Base-by-base conservation (phyloP, 2,329 filamentous ascomycete genomes). In the Aspergillus latus region DNA sequence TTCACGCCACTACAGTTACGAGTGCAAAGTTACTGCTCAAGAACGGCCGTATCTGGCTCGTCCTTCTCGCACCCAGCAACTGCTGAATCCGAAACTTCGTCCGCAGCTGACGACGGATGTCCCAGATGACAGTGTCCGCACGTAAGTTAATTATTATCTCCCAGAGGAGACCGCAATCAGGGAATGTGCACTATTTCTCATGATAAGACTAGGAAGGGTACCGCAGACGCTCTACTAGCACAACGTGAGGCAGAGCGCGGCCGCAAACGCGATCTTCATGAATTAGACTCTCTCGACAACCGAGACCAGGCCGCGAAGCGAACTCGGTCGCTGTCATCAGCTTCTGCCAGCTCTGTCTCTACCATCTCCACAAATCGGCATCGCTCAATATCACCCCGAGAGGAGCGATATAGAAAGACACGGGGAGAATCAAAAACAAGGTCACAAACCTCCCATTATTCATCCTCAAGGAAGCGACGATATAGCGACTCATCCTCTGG, bases 1-100 rank as follows among this genome's bases (percentile, higher is more conserved):
- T 74, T 68, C 71, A 96, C 88, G 93, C 53, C 94, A 99, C 76
- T 99, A 96, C 72, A 96, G 91, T 62, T 99, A 96, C 73, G 92
- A 99, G 74, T 99, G 94, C 81, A 96, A 92, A 72, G 84, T 86
- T 10, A 77, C 86, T 9, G 77, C 87, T 2, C 90, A 95, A 72
- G 92, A 97, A 62, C 83, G 93, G 43, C 94, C 94, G n/a, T 99
- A 99, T 72, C 83, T 87, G 42, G 82, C 92, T 15, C 83, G 94
- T 43, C 93, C 94, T 0, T 97, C 93, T 26, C 84, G 94, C 56
- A 95, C 92, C 8, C 92, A 97, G 74, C 94, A 97, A 73, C 80
- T 99, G 2, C 80, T 86, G 53, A 96, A 99, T 69, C 94, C 94
- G 0, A 92, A 92, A 66, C 82, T 97, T 40, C 81, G 87, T 36